A percentile compares a stretch with the other conserved stretches of the same genome.
Evolutionary conservation across 371 early-diverging fungal species (phyloP).

Genomic region (Mortierella sp.): DNA sequence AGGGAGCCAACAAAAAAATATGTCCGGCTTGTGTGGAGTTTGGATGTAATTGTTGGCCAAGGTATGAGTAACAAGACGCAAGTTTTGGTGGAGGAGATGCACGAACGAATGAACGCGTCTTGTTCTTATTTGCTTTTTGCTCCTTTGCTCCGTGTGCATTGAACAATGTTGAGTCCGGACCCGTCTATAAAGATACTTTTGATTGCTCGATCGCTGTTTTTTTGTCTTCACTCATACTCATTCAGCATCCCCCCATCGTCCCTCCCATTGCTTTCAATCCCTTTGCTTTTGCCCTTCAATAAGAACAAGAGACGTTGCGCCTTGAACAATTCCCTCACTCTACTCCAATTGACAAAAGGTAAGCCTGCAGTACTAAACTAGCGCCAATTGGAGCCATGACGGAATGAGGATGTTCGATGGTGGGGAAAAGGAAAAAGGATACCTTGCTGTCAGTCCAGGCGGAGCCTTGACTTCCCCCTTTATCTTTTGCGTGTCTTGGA

Average conservation of each 20-base stretch:
- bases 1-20: slow-evolving; percentile 6
- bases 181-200: background rate
- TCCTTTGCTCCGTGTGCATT: slow-evolving; percentile 3
- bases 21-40: background rate
- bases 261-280: background rate
- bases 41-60: background rate
- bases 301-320: background rate
- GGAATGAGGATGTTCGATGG: background rate
- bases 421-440: background rate
- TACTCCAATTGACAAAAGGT: background rate
- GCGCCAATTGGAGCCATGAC: background rate
- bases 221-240: background rate
- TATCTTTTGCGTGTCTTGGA: background rate
- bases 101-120: background rate
- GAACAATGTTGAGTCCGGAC: background rate
- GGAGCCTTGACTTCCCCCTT: background rate
- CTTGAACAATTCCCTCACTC: background rate
- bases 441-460: background rate
- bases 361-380: background rate
- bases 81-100: background rate
- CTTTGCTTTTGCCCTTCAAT: too few species aligned
- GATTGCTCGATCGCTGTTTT: background rate
- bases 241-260: background rate
- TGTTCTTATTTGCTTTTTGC: background rate
- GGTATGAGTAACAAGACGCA: background rate